These are phyloP conservation scores for Anisodus acutangulus DNA, from an alignment of 257 asterid genomes.

Conservation along the genomic window DNA sequence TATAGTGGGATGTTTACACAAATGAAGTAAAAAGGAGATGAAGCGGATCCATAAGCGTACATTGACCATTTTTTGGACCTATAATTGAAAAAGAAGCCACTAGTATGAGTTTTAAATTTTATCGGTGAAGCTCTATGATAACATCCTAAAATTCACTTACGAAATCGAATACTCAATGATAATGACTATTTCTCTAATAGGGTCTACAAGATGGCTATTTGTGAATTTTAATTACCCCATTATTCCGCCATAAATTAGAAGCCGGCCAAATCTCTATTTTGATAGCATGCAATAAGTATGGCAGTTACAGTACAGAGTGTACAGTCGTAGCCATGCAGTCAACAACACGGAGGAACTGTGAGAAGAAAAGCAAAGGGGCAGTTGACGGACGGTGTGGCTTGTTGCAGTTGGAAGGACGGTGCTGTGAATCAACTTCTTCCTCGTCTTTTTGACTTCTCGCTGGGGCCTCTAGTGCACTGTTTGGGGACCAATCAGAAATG, in stretches of 20 bases:
- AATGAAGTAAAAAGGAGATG: background rate
- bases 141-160: too few species aligned
- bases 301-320: background rate
- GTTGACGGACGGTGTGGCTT: background rate
- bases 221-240: too few species aligned
- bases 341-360: slow-evolving; percentile 1
- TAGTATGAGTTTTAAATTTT: too few species aligned
- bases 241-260: too few species aligned
- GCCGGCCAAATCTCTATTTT: too few species aligned
- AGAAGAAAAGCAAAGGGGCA: background rate
- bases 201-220: too few species aligned
- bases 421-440: background rate
- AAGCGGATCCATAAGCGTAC: background rate
- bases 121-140: too few species aligned
- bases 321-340: background rate
- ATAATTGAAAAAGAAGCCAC: too few species aligned
- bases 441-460: background rate
- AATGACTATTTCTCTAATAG: too few species aligned
- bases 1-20: background rate
- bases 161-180: too few species aligned
- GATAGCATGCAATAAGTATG: background rate
- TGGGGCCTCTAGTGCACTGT: background rate
- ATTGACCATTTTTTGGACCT: too few species aligned
- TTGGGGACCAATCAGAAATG: background rate
- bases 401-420: background rate